Percentiles rank a stretch among this genome's conserved stretches.
phyloP scores from a whole-genome alignment of 192 early-diverging fungal species.

The Phlyctochytrium arcticum region DNA sequence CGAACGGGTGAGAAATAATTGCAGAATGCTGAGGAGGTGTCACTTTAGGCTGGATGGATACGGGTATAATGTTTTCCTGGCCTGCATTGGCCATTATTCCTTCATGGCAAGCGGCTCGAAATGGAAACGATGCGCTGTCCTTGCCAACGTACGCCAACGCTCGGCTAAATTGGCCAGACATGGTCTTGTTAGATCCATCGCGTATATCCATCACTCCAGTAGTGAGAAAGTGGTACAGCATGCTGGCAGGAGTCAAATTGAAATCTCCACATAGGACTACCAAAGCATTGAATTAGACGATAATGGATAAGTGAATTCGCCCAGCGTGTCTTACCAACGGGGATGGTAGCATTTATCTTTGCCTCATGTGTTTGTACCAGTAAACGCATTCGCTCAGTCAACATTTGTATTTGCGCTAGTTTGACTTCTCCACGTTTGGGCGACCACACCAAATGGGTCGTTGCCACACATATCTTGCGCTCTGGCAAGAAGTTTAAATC shows the following conservation, averaged over 20 bases:
- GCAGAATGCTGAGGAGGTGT: no score
- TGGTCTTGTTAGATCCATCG: not conserved
- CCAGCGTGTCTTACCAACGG: not conserved
- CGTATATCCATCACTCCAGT: not conserved
- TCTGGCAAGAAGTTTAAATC: not conserved
- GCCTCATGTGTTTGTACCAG: slow-evolving; percentile 3
- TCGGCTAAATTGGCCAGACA: slow-evolving; percentile 2
- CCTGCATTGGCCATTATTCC: no score
- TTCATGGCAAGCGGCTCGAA: no score
- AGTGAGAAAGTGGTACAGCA: slow-evolving; percentile 4
- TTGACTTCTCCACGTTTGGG: slow-evolving; percentile 15
- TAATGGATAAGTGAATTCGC: not conserved
- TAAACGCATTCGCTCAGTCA: not conserved
- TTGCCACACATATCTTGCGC: slow-evolving; percentile 14
- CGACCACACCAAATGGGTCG: slow-evolving; percentile 19
- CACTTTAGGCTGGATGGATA: no score
- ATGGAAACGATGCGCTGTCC: no score
- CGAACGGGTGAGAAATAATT: slow-evolving; percentile 12
- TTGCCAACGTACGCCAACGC: no score
- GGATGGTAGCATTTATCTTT: not conserved
- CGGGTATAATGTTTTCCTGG: no score
- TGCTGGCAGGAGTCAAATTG: slow-evolving; percentile 11
- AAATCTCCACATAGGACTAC: slow-evolving; percentile 18
- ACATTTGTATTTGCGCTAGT: not conserved
- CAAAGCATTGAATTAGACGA: not conserved